phyloP scores from a whole-genome alignment of 2,329 filamentous ascomycete species.

The Aotearoamyces nothofagi region DNA sequence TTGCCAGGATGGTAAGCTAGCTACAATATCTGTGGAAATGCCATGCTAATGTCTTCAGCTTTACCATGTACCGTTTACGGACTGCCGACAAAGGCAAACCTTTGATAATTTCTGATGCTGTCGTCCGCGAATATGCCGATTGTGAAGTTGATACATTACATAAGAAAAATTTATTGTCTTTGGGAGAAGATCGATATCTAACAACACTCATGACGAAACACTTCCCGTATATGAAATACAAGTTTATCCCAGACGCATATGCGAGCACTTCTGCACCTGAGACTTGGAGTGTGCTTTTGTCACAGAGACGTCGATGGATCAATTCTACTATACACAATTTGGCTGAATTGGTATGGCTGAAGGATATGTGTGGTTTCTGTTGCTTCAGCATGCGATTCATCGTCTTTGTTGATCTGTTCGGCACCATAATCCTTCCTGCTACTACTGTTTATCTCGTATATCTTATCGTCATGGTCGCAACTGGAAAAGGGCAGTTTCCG shows the following conservation, averaged over 20 bases:
- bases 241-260: constrained; percentile 87
- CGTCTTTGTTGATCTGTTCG: constrained; percentile 85
- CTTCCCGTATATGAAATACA: constrained; percentile 91
- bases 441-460: constrained; percentile 79
- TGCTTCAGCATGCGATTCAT: constrained; percentile 97
- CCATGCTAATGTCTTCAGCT: constrained; percentile 44
- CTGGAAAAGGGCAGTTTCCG: constrained; percentile 59
- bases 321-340: constrained; percentile 98
- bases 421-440: constrained; percentile 82
- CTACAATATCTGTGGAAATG: neutral
- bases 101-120: constrained; percentile 76
- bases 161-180: constrained; percentile 80
- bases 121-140: constrained; percentile 80
- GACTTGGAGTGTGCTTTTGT: constrained; percentile 83
- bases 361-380: constrained; percentile 96
- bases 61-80: constrained; percentile 94
- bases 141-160: constrained; percentile 88
- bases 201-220: constrained; percentile 98
- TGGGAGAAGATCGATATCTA: constrained; percentile 93
- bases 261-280: constrained; percentile 90
- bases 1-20: constrained; percentile 86
- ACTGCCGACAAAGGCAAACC: constrained; percentile 91
- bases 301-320: constrained; percentile 98
- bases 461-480: constrained; percentile 67
- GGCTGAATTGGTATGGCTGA: constrained; percentile 74